Evolutionary conservation across 805 yeast species (phyloP), one percentile per base, ranked within the genome.

Genomic region (Saturnispora quitensis): DNA sequence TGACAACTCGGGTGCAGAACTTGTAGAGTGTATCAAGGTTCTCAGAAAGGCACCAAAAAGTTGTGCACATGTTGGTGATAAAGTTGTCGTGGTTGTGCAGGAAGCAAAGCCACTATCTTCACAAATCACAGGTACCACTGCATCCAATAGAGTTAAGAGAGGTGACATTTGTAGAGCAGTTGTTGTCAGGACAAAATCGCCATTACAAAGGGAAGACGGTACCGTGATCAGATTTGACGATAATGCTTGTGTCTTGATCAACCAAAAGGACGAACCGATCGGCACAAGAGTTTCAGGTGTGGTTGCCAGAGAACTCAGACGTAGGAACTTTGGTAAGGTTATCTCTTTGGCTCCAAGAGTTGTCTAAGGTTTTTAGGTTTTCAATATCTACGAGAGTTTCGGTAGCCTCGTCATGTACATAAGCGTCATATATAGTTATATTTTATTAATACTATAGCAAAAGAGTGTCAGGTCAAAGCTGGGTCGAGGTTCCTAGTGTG

Each of bases 81-180:
- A 83, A 67, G 85, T 93, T 56, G 96, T 93, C 9, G 95, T 89
- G 50, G 99, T 93, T 55, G 91, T 93, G 48, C 90, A 90, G 68
- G 85, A 88, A 68, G 95, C 97, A 43, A 81, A 80, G 63, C 91
- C 96, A 13, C 68, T 85, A 55, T 76, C 82, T 46, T 77, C 67
- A 43, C 83, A 79, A 55, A 76, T 84, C 53, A 77, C 89, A 1
- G 95, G 93, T 58, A 82, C 86, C 43, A 72, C 84, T 1, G 83
- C 84, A 34, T 75, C 82, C 40, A 86, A 86, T 67, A 73, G 91
- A 67, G 96, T 91, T 42, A 88, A 90, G 68, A 84, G 93, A 71
- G 96, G 97, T 60, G 99, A 93, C 65, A 88, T 93, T 50, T 85
- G 93, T 53, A 91, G 95, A 63, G 99, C 97, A 4, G 91, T 93